Percentiles rank a stretch among this genome's conserved stretches.
These are phyloP conservation scores for Chlorella sp. DNA, from an alignment of 139 green algal genomes.

Conservation along the genomic window DNA sequence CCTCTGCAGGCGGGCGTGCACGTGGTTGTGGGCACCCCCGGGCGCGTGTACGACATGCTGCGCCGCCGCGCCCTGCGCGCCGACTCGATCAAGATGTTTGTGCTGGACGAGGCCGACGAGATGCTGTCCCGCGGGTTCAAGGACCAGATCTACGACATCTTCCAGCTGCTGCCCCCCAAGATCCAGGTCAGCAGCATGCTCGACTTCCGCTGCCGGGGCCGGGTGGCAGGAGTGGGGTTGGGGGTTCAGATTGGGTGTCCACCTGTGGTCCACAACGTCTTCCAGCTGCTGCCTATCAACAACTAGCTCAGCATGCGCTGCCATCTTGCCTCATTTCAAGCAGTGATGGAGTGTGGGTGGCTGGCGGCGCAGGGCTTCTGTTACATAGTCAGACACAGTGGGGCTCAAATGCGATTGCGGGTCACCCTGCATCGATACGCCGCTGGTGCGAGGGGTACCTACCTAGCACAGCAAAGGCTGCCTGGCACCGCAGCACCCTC, in stretches of 20 bases:
- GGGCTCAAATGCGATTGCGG: too few relatives aligned
- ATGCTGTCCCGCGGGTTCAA: slow-evolving; percentile 99
- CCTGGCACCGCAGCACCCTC: not conserved
- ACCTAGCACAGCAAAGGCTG: not conserved
- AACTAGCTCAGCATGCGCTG: not conserved
- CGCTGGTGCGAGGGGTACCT: too few relatives aligned
- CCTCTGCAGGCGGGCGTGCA: slow-evolving; percentile 78
- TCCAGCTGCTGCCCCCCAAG: slow-evolving; percentile 98
- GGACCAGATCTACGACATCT: slow-evolving; percentile 99
- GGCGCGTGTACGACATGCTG: slow-evolving; percentile 99
- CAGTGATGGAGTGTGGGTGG: too few relatives aligned
- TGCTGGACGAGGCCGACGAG: slow-evolving; percentile 99
- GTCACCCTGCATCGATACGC: too few relatives aligned
- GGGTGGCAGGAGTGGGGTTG: not conserved
- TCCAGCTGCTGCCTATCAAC: not conserved
- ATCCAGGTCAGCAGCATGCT: slow-evolving; percentile 77
- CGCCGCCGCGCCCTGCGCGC: slow-evolving; percentile 91
- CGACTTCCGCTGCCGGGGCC: not conserved
- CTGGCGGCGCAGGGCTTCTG: too few relatives aligned
- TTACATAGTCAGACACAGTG: too few relatives aligned
- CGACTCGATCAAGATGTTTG: slow-evolving; percentile 95
- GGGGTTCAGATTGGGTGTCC: too few relatives aligned
- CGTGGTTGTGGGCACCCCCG: slow-evolving; percentile 98
- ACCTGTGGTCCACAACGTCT: too few relatives aligned
- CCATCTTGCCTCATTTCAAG: too few relatives aligned